A percentile compares a stretch with the other conserved stretches of the same genome.
Evolutionary conservation across 768 basidiomycete genomes (phyloP).

Genomic region (Rhizopogon sp.): DNA sequence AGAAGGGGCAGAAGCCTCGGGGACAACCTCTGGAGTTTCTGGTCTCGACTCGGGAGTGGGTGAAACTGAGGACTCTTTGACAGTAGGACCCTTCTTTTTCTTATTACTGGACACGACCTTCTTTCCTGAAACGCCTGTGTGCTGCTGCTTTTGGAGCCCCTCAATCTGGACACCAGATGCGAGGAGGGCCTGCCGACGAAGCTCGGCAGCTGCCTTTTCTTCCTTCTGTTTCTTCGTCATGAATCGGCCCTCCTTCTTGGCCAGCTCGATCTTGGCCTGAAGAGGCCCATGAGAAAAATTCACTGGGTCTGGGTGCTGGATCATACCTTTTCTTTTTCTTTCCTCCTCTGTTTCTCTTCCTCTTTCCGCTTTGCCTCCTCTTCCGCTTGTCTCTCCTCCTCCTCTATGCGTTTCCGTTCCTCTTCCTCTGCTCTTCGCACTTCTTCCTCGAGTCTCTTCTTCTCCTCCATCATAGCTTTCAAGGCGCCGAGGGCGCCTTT

Average conservation of each 20-base stretch:
- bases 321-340: constrained; percentile 83
- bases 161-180: constrained; percentile 88
- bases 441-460: constrained; percentile 86
- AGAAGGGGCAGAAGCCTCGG: constrained; percentile 19
- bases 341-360: constrained; percentile 77
- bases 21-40: constrained; percentile 29
- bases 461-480: constrained; percentile 89
- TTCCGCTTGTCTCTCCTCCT: constrained; percentile 75
- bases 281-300: neutral
- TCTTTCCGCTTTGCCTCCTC: constrained; percentile 77
- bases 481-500: constrained; percentile 78
- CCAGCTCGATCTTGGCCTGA: constrained; percentile 82
- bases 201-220: constrained; percentile 85
- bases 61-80: constrained; percentile 40
- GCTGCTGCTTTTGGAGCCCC: constrained; percentile 59
- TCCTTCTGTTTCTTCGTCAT: constrained; percentile 98
- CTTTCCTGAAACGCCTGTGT: constrained; percentile 44
- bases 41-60: constrained; percentile 53
- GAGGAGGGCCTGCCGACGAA: constrained; percentile 85
- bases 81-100: constrained; percentile 65
- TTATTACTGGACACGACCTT: constrained; percentile 80
- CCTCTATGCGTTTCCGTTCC: constrained; percentile 75
- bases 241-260: constrained; percentile 90
- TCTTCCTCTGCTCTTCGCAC: constrained; percentile 68
- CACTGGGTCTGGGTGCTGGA: neutral